A percentile compares a stretch with the other conserved stretches of the same genome.
phyloP scores from a whole-genome alignment of 345 rosid species.

The Eucalyptus guilfoylei region DNA sequence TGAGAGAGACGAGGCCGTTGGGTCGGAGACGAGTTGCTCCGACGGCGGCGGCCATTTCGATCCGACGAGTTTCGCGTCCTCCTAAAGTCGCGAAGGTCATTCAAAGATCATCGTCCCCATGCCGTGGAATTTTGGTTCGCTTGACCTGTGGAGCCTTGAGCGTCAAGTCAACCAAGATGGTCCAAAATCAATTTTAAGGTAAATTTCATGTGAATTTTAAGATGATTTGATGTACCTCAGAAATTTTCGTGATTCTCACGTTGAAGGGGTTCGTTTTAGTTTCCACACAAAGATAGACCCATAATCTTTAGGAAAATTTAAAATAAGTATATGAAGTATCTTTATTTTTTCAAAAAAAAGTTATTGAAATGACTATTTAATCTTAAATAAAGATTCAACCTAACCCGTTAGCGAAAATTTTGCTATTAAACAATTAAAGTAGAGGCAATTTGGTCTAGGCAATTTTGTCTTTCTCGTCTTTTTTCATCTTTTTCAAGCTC shows the following conservation, averaged over 20 bases:
- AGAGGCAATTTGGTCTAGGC: not conserved
- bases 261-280: not conserved
- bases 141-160: not conserved
- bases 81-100: not conserved
- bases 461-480: no score
- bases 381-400: no score
- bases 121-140: not conserved
- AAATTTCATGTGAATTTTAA: not conserved
- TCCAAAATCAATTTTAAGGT: not conserved
- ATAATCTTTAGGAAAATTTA: not conserved
- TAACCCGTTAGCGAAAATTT: no score
- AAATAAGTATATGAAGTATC: rapidly evolving
- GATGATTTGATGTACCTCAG: not conserved
- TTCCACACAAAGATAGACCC: not conserved
- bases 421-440: not conserved
- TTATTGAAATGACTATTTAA: no score
- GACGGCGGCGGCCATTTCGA: not conserved
- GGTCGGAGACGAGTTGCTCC: not conserved
- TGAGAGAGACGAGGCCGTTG: not conserved
- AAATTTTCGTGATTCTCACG: not conserved
- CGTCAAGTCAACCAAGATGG: not conserved
- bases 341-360: no score
- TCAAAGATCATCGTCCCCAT: not conserved
- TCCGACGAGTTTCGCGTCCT: not conserved
- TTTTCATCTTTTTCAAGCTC: not conserved